Evolutionary conservation across 2,329 filamentous ascomycete species (phyloP).

Genomic region (Aspergillus costaricaensis): DNA sequence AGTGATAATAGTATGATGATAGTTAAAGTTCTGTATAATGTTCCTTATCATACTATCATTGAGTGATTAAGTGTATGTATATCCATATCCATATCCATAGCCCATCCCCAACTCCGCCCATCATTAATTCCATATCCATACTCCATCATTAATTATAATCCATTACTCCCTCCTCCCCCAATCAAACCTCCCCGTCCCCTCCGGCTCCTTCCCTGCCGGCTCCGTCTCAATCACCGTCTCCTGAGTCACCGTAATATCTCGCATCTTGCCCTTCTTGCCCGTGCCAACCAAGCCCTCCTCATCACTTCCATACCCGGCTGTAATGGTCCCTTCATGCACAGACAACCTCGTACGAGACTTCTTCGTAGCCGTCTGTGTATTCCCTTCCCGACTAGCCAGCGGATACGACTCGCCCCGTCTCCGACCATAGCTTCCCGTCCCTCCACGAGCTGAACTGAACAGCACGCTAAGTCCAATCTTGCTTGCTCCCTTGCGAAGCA

Average conservation of each 20-base stretch:
- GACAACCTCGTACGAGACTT: conserved; percentile 7
- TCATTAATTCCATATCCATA: not conserved
- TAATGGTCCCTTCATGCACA: conserved; percentile 6
- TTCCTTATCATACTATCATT: too few relatives aligned
- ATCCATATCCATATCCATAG: too few relatives aligned
- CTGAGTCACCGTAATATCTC: conserved; percentile 30
- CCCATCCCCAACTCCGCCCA: not conserved
- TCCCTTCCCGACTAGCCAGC: conserved; percentile 18
- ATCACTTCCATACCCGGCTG: conserved; percentile 26
- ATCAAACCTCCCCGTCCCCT: not conserved
- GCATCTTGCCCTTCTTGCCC: conserved; percentile 4
- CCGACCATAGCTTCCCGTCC: conserved; percentile 9
- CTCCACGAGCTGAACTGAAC: conserved; percentile 23
- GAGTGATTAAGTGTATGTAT: too few relatives aligned
- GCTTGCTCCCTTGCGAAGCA: conserved; percentile 28
- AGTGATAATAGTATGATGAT: too few relatives aligned
- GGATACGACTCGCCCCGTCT: conserved; percentile 20
- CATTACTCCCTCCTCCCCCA: not conserved
- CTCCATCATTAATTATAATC: not conserved
- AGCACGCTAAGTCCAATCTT: conserved; percentile 30
- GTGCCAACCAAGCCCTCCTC: conserved; percentile 26
- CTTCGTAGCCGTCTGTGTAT: not conserved
- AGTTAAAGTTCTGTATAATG: too few relatives aligned
- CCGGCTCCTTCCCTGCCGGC: not conserved
- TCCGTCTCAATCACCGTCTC: conserved; percentile 31